These are phyloP conservation scores for Hypoxylon sp. DNA, from an alignment of 2,329 filamentous ascomycete genomes.

Conservation along the genomic window DNA sequence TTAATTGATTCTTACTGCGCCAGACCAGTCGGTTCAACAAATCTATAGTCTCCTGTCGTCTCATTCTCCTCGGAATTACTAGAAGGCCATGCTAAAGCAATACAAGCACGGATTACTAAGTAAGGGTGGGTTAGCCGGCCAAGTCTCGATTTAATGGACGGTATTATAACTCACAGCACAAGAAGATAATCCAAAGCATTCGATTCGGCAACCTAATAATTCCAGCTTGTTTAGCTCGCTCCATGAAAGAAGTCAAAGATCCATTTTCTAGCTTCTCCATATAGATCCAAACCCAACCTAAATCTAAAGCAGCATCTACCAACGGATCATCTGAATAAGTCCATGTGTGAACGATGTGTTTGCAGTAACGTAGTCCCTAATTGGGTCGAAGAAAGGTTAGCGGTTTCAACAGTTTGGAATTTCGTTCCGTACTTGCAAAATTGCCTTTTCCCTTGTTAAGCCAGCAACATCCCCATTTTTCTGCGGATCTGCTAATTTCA, in stretches of 20 bases:
- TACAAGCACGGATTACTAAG: slow-evolving; percentile 31
- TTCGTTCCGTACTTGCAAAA: slow-evolving; percentile 19
- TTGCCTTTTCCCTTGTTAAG: slow-evolving; percentile 11
- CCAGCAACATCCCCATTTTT: slow-evolving; percentile 22
- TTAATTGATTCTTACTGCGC: slow-evolving; percentile 22
- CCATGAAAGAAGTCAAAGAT: slow-evolving; percentile 29
- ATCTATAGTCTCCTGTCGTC: neutral
- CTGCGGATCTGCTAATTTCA: slow-evolving; percentile 30
- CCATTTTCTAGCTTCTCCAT: slow-evolving; percentile 32
- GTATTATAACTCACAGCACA: slow-evolving; percentile 27
- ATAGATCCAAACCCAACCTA: slow-evolving; percentile 32
- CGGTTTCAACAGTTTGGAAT: neutral
- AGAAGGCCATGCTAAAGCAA: slow-evolving; percentile 28
- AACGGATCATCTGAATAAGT: slow-evolving; percentile 13
- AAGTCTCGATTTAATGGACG: neutral
- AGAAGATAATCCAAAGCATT: slow-evolving; percentile 28
- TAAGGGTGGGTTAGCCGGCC: neutral
- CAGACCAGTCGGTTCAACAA: slow-evolving; percentile 3
- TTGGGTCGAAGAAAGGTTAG: neutral
- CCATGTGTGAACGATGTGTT: slow-evolving; percentile 19
- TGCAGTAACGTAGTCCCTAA: slow-evolving; percentile 16
- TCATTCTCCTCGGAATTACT: slow-evolving; percentile 18
- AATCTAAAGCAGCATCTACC: neutral
- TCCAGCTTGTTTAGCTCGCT: neutral
- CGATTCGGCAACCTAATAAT: slow-evolving; percentile 24